phyloP scores from a whole-genome alignment of 2,329 filamentous ascomycete genomes.

The Clarireedia homoeocarpa region DNA sequence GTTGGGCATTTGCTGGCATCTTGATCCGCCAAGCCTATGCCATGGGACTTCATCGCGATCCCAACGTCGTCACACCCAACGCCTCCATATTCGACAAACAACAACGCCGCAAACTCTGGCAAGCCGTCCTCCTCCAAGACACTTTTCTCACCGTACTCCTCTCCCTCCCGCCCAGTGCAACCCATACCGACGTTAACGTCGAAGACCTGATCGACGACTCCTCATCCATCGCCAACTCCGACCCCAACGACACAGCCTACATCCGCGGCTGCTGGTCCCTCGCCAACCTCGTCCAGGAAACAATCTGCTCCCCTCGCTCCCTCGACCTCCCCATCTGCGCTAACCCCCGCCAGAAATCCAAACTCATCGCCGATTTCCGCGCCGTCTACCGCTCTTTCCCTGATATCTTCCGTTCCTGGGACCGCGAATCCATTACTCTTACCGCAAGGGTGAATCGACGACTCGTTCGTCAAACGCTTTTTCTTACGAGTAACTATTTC shows the following conservation, averaged over 20 bases:
- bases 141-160: conserved; percentile 74
- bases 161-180: conserved; percentile 68
- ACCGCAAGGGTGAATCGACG: conserved; percentile 51
- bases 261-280: conserved; percentile 65
- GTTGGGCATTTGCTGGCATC: conserved; percentile 75
- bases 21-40: conserved; percentile 72
- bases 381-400: conserved; percentile 68
- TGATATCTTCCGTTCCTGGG: conserved; percentile 60
- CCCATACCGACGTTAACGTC: conserved; percentile 70
- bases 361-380: conserved; percentile 61
- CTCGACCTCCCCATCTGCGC: conserved; percentile 65
- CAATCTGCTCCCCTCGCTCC: conserved; percentile 66
- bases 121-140: conserved; percentile 72
- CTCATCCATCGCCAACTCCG: conserved; percentile 47
- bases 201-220: conserved; percentile 63
- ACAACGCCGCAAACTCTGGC: conserved; percentile 72
- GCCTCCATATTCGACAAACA: conserved; percentile 67
- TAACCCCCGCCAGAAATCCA: conserved; percentile 60
- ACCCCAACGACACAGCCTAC: conserved; percentile 61
- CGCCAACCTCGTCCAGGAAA: conserved; percentile 70
- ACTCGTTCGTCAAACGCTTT: conserved; percentile 65
- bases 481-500: conserved; percentile 74
- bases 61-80: conserved; percentile 62
- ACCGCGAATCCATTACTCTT: conserved; percentile 51
- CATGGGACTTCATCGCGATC: conserved; percentile 73